Percentiles rank a stretch among this genome's conserved stretches.
Conservation (phyloP, 2,329 filamentous ascomycete genomes). For the Colletotrichum sp. region DNA sequence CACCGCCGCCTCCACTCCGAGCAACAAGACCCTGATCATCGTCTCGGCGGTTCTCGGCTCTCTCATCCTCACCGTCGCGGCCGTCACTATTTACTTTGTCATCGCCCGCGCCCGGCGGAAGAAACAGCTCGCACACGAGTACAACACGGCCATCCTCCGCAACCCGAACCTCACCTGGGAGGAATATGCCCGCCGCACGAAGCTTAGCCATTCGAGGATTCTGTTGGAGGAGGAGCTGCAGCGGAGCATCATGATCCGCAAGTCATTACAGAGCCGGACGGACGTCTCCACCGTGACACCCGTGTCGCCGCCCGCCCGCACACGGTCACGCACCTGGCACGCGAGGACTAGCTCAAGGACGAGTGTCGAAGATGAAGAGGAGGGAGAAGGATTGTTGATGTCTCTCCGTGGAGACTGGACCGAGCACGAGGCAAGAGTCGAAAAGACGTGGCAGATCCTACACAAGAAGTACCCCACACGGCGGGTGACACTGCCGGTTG, state of each 20-base stretch:
- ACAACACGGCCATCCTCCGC: slow-evolving; percentile 3
- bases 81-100: background rate
- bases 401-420: slow-evolving; percentile 4
- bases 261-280: slow-evolving; percentile 7
- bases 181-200: slow-evolving; percentile 1
- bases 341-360: background rate
- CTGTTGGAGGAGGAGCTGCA: slow-evolving; percentile 8
- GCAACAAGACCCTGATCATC: background rate
- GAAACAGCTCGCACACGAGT: background rate
- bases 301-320: slow-evolving; percentile 9
- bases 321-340: slow-evolving; percentile 8
- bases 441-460: slow-evolving; percentile 15
- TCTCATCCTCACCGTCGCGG: background rate
- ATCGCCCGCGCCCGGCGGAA: background rate
- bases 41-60: background rate
- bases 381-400: background rate
- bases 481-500: slow-evolving; percentile 1
- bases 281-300: background rate
- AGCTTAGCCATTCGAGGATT: slow-evolving; percentile 3
- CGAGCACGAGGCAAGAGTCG: slow-evolving; percentile 12
- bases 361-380: background rate
- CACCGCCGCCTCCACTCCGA: background rate
- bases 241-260: slow-evolving; percentile 8
- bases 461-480: slow-evolving; percentile 19
- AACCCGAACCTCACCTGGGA: slow-evolving; percentile 13